phyloP scores from a whole-genome alignment of 148 eudicot species.

The Agrostemma githago region DNA sequence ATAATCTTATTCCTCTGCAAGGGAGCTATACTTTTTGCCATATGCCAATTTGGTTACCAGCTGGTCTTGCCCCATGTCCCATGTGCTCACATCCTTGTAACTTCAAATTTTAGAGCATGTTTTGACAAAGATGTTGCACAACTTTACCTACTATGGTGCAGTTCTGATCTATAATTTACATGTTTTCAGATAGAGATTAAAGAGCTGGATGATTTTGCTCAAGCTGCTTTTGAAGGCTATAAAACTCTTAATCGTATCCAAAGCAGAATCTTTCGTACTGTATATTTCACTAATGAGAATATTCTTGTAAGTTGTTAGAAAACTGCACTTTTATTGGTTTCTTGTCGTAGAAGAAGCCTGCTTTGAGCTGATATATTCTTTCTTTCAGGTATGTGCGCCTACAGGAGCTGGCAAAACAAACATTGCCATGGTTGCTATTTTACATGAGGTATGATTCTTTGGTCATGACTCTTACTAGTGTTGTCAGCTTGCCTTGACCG shows the following conservation, averaged over 20 bases:
- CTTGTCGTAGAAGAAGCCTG: constrained; percentile 5
- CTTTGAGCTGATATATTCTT: constrained; percentile 22
- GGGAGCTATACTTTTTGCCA: not conserved
- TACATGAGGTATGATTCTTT: constrained; percentile 65
- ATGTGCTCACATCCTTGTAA: constrained; percentile 3
- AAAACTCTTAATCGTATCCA: constrained; percentile 92
- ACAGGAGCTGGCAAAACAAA: constrained; percentile 99
- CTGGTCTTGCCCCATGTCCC: not conserved
- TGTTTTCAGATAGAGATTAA: constrained; percentile 77
- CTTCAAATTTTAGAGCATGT: constrained; percentile 6
- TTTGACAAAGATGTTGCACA: not conserved
- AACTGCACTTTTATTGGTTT: constrained; percentile 4
- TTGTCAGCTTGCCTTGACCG: not conserved
- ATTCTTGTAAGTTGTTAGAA: constrained; percentile 58
- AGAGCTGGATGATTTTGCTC: constrained; percentile 95
- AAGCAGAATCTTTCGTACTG: constrained; percentile 86
- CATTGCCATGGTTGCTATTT: constrained; percentile 90
- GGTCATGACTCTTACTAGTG: not conserved
- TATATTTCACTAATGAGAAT: constrained; percentile 79
- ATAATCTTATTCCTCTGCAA: constrained; percentile 1
- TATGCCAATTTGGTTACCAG: not conserved
- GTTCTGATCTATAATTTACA: constrained; percentile 5
- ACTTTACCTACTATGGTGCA: not conserved
- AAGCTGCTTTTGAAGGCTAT: constrained; percentile 96
- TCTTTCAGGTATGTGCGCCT: constrained; percentile 88